These are phyloP conservation scores for Tricladium varicosporioides DNA, from an alignment of 2,329 filamentous ascomycete genomes.

Conservation along the genomic window DNA sequence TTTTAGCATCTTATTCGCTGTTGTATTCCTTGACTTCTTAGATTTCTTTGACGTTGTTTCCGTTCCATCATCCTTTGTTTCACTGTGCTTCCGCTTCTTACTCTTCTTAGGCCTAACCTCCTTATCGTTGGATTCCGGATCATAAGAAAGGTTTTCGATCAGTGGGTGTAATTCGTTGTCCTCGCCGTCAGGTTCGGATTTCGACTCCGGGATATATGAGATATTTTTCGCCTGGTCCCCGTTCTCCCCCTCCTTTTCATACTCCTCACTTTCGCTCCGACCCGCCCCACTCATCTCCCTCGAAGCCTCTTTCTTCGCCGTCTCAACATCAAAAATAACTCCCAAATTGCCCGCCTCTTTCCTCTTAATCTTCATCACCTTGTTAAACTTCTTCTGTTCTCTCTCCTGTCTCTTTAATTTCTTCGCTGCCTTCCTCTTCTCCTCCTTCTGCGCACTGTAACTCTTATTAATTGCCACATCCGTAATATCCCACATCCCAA, in stretches of 20 bases:
- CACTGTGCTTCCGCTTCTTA: background rate
- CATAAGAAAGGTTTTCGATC: background rate
- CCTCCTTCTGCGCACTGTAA: conserved; percentile 21
- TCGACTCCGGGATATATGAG: background rate
- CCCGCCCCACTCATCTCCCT: conserved; percentile 12
- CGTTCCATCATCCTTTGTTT: background rate
- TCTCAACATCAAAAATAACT: conserved; percentile 24
- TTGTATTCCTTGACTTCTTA: background rate
- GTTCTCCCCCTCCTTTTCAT: background rate
- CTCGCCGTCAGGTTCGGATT: background rate
- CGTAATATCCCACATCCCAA: conserved; percentile 35
- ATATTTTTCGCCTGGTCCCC: background rate
- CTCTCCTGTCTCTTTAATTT: conserved; percentile 20
- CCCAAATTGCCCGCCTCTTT: conserved; percentile 23
- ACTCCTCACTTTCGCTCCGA: background rate
- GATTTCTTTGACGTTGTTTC: background rate
- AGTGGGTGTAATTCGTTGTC: background rate
- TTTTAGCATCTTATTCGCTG: too few relatives aligned
- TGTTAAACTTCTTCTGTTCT: conserved; percentile 30
- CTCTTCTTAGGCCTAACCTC: background rate
- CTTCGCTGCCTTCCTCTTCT: conserved; percentile 22
- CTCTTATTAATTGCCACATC: conserved; percentile 31
- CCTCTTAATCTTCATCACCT: conserved; percentile 27
- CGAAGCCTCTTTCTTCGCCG: conserved; percentile 25
- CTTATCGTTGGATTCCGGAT: background rate